Evolutionary conservation across 2,329 filamentous ascomycete species (phyloP).

Genomic region (Endoconidiophora polonica): DNA sequence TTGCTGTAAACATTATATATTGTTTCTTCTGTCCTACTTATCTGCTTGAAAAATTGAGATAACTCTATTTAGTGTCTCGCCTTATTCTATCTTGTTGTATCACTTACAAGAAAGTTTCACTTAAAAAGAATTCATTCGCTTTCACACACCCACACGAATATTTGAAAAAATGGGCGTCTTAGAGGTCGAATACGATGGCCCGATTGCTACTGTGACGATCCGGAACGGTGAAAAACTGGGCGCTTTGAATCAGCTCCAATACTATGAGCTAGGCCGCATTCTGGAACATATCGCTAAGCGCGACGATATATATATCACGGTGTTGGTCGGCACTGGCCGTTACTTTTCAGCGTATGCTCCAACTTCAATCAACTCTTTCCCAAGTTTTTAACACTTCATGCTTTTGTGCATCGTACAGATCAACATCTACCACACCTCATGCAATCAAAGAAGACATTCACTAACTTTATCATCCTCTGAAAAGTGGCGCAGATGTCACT

Average conservation of each 20-base stretch:
- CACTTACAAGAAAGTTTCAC: no score
- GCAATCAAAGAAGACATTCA: neutral
- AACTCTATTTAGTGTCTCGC: no score
- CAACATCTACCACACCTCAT: no score
- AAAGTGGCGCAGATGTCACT: slow-evolving; percentile 11
- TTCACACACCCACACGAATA: neutral
- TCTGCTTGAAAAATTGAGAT: no score
- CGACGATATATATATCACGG: slow-evolving; percentile 69
- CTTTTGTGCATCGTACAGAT: neutral
- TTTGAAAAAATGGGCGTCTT: slow-evolving; percentile 17
- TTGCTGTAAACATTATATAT: no score
- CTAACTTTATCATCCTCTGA: neutral
- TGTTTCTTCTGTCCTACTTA: no score
- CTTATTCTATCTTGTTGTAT: no score
- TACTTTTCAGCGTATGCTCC: slow-evolving; percentile 71
- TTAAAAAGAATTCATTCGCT: no score
- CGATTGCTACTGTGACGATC: slow-evolving; percentile 61
- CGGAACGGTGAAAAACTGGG: slow-evolving; percentile 78
- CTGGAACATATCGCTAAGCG: slow-evolving; percentile 63
- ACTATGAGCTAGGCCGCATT: slow-evolving; percentile 58
- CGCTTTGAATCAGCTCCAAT: slow-evolving; percentile 53
- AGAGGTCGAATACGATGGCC: slow-evolving; percentile 25
- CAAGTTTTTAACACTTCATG: neutral
- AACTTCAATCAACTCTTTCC: neutral
- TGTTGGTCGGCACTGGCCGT: slow-evolving; percentile 68